Evolutionary conservation across 352 stramenopile species (phyloP), one percentile per base, ranked within the genome.

Genomic region (Phytophthora multivora): DNA sequence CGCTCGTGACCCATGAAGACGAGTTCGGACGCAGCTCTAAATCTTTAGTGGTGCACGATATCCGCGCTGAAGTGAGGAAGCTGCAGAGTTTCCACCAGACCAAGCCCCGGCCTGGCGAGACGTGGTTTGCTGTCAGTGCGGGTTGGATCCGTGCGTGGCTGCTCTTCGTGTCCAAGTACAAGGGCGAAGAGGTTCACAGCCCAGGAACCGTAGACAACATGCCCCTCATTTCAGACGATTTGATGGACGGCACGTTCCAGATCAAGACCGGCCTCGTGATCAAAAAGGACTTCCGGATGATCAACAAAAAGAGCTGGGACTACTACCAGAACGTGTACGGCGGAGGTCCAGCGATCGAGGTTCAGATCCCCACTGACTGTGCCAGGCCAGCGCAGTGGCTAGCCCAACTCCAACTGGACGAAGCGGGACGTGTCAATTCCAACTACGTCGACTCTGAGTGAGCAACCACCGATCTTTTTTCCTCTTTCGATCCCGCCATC

Each of bases 291-390:
- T 92, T 90, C 41, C 79, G 83, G 25, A 76, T 92, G 71, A 90
- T 92, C 66, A 92, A 92, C 79, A 82, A 82, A 62, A 72, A 71
- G 45, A 92, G 79, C 62, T 92, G 83, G 83, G 80, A 90, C 18
- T 89, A 76, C 42, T 92, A 92, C 60, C 71, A 86, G 42, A 69
- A 75, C 11, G 61, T 83, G n/a, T 92, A 92, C 56, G 79, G 80
- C 49, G 83, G 83, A 5, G 81, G 83, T 0, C 83, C 83, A 8
- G 80, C 79, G 19, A 86, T 92, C 35, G 75, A 90, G 58, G 81
- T 92, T 40, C 66, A 66, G n/a, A 79, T 92, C 38, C 83, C 83
- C 8, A 26, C 39, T 0, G 62, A 88, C 54, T 90, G 80, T 41
- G 71, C 63, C 10, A 80, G 79, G 51, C 84, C 81, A 16, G 54